phyloP scores from a whole-genome alignment of 495 filamentous ascomycete genomes.

The Penicillium longicatenatum region DNA sequence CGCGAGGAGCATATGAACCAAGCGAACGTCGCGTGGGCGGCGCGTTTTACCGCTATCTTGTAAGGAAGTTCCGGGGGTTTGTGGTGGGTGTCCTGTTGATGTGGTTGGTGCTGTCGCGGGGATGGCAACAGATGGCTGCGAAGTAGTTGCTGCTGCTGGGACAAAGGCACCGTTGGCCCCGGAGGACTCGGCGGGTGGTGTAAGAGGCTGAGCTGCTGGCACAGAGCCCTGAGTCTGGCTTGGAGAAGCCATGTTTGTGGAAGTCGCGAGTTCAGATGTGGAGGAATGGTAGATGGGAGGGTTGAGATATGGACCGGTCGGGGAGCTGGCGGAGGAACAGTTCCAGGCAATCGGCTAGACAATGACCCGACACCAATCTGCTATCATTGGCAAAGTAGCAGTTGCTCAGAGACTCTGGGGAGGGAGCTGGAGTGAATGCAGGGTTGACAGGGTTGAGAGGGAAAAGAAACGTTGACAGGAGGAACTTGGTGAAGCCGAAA shows the following conservation, averaged over 20 bases:
- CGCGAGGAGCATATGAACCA: conserved; percentile 88
- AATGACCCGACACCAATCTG: background rate
- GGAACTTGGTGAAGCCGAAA: conserved; percentile 22
- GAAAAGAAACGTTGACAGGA: background rate
- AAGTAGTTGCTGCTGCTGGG: conserved; percentile 23
- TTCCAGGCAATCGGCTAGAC: background rate
- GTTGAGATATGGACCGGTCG: conserved; percentile 6
- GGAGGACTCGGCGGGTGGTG: conserved; percentile 47
- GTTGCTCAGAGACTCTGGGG: background rate
- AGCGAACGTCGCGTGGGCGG: conserved; percentile 86
- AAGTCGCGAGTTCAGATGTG: background rate
- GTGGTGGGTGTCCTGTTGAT: conserved; percentile 40
- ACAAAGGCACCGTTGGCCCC: conserved; percentile 23
- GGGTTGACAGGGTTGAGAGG: background rate
- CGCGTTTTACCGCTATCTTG: conserved; percentile 64
- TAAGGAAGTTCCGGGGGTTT: conserved; percentile 54
- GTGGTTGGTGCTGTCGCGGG: conserved; percentile 22
- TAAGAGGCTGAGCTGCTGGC: conserved; percentile 44
- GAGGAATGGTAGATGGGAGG: conserved; percentile 6
- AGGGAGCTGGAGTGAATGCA: background rate
- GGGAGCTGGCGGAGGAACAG: background rate
- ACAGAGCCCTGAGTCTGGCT: conserved; percentile 35
- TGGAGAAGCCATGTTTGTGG: conserved; percentile 45
- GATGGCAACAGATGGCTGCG: conserved; percentile 20
- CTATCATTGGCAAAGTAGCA: background rate